Conservation (phyloP, 805 yeast species). For the Saccharomycopsis sp. region DNA sequence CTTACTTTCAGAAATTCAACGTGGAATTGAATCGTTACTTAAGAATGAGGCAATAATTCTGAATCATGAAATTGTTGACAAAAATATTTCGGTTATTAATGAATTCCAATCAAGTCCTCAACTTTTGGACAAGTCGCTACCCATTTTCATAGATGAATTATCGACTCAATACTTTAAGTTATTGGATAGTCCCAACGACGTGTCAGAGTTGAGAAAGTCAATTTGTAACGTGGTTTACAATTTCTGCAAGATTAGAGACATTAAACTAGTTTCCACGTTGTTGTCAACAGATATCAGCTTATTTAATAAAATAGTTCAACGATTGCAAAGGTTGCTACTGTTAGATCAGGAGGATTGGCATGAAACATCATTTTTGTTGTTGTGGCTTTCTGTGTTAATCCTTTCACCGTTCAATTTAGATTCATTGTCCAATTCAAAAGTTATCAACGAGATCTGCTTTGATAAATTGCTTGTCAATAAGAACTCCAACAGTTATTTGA, state of each 20-base stretch:
- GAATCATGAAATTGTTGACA: background rate
- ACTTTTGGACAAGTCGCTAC: constrained; percentile 38
- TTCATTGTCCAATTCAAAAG: constrained; percentile 27
- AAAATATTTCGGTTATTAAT: constrained; percentile 26
- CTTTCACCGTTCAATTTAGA: constrained; percentile 68
- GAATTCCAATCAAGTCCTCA: constrained; percentile 52
- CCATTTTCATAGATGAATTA: constrained; percentile 29
- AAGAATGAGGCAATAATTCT: background rate
- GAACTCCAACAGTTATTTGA: constrained; percentile 47
- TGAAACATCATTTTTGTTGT: constrained; percentile 41
- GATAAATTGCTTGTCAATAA: constrained; percentile 30
- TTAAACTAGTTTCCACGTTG: constrained; percentile 51
- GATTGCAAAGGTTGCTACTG: constrained; percentile 22
- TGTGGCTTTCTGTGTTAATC: constrained; percentile 68
- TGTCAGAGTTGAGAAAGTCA: background rate
- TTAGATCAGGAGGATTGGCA: constrained; percentile 34
- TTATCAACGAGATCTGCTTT: constrained; percentile 33
- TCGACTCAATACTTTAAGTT: constrained; percentile 25
- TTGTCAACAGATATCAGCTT: constrained; percentile 53
- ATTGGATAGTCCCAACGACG: background rate
- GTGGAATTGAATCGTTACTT: constrained; percentile 12
- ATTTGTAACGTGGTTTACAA: constrained; percentile 42
- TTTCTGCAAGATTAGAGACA: constrained; percentile 58
- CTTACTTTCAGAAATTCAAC: constrained; percentile 22
- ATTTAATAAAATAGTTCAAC: constrained; percentile 33